Base-by-base conservation (phyloP, 2,329 filamentous ascomycete species). In the Aureobasidium lini region DNA sequence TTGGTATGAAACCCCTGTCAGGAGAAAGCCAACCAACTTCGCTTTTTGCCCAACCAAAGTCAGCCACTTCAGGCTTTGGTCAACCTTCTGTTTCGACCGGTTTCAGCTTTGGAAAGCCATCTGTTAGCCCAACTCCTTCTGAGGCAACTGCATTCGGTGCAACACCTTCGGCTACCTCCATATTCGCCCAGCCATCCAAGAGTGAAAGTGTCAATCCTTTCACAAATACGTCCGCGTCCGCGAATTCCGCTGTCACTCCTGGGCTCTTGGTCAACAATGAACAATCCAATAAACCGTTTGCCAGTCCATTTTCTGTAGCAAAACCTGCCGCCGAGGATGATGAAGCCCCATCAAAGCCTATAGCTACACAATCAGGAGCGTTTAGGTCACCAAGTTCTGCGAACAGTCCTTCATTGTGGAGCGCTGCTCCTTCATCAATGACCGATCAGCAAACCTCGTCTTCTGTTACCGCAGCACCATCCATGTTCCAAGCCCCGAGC, bases 101-200 rank as follows among this genome's bases (percentile, higher is more conserved):
- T 32, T 59, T 59, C 39, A 57, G 50, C 34, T 65, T 63, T 47
- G 61, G 63, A 28, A 59, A 59, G 15, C 57, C 57, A 18, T 59
- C 46, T 8, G 23, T 34, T 23, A 46, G 31, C 28, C 8, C 46
- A n/a, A 50, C 28, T 42, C 29, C 57, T 13, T 10, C 40, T 36
- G 40, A 36, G n/a, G 29, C 40, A 29, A 11, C 47, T n/a, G n/a
- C 36, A 16, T 28, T 10, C 13, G 28, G 36, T 23, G 11, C 44
- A 29, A 18, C 18, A 40, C 32, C 50, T 42, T 47, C 29, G 39
- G 52, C 34, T 37, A 15, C 46, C 13, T 31, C 48, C 62, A 18
- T 63, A 59, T 32, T 52, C 32, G 6, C 61, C 63, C 47, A 63
- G 49, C 62, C 64, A 31, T 36, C 53, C 11, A 23, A 31, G n/a